Base-by-base conservation (phyloP, 2,329 filamentous ascomycete genomes). In the Botryotinia convoluta region DNA sequence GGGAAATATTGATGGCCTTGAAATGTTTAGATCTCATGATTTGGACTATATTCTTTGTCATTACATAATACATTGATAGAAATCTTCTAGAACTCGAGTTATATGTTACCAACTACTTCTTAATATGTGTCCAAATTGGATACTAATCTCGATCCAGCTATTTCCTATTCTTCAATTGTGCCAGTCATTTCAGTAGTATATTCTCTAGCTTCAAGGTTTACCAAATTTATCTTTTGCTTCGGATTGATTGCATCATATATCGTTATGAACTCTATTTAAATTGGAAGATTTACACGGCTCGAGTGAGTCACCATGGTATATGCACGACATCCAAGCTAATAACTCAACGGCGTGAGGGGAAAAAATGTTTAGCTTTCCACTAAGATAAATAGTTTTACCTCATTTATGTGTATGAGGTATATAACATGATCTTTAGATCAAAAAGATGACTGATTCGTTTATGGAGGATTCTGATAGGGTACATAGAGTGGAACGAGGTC, bases 1-100 rank as follows among this genome's bases (percentile, higher is more conserved):
- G 7, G 3, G 8, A 26, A 12, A 18, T 5, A 57, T 57, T 18
- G 16, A 29, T 18, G 6, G 14, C 51, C n/a, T 57, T 8, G n/a
- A 57, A 0, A 18, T 29, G n/a, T 18, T 7, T 5, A 32, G 14
- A 32, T 32, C 51, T 29, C 7, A 57, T 29, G 7, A 1, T 29
- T 29, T 3, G 7, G 8, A 1, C 51, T 57, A 2, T 6, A 16
- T 54, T 18, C 12, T n/a, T 29, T 29, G 6, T 2, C 3, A 54
- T 54, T 54, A 54, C 26, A 54, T 12, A 8, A 29, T 16, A 16
- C 0, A 54, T 29, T 4, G 14, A 29, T 29, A 16, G 3, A 16
- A 4, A 18, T 18, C n/a, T 1, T 54, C n/a, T 7, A 18, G 14
- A 16, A 29, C 1, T 29, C n/a, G 2, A 18, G 0, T 18, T 16